Percentiles rank a stretch among this genome's conserved stretches.
These are phyloP conservation scores for Tetracentron sinense DNA, from an alignment of 164 flowering plant genomes.

Conservation along the genomic window DNA sequence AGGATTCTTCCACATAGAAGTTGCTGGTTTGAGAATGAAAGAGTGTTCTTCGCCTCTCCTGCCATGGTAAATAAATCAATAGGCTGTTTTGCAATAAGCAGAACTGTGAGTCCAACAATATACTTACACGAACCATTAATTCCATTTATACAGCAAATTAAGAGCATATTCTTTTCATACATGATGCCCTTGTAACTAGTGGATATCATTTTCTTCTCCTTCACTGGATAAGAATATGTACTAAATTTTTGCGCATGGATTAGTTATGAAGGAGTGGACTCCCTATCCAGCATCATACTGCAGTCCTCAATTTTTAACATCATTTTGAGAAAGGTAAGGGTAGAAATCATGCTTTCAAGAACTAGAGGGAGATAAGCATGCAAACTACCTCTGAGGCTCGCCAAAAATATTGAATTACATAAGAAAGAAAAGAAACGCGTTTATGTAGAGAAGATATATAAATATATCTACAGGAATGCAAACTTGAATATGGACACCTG, in stretches of 20 bases:
- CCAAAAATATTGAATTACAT: too few species aligned
- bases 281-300: background rate
- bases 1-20: conserved; percentile 47
- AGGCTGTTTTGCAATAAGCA: background rate
- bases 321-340: background rate
- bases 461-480: background rate
- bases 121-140: too few species aligned
- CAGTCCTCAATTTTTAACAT: background rate
- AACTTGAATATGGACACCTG: background rate
- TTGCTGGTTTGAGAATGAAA: conserved; percentile 82
- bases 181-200: background rate
- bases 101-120: background rate
- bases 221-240: background rate
- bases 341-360: background rate
- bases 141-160: background rate
- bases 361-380: background rate
- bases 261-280: too few species aligned
- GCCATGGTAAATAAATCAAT: conserved; percentile 20
- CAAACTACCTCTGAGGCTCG: too few species aligned
- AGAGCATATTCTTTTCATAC: background rate
- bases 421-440: too few species aligned
- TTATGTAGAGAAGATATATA: too few species aligned
- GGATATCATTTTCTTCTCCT: background rate
- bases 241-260: too few species aligned
- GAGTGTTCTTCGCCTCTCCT: conserved; percentile 99